Evolutionary conservation across 164 flowering plant species (phyloP), one percentile per base, ranked within the genome.

Genomic region (Warburgia ugandensis): DNA sequence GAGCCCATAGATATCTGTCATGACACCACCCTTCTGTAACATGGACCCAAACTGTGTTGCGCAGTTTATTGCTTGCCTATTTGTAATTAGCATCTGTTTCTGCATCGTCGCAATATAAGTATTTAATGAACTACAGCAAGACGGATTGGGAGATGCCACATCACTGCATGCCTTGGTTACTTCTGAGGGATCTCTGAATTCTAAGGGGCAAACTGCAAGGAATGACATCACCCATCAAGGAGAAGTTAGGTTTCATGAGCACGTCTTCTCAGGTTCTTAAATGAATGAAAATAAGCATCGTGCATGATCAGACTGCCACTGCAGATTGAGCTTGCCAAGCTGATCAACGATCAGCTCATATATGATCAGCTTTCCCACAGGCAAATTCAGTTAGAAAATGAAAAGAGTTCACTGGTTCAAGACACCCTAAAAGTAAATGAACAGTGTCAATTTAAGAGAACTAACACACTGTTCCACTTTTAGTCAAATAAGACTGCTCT

Each of bases 31-130:
- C 61, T 78, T 80, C 54, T 78, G 70, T 45, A 92, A 68, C 77
- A 82, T 75, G 13, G 91, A 80, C 1, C 94, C 99, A 63, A 92
- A 80, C 40, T 66, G 35, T 19, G 82, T 70, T n/a, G 99, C 83
- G 69, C 99, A 92, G 26, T 84, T 64, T 63, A 92, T 83, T 22
- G 99, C 99, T 71, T 92, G 99, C 40, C 68, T 79, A 55, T 88
- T 92, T 62, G 99, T 92, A 55, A 92, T 84, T 70, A 92, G 53
- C 91, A 82, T 83, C 58, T 87, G 92, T 66, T 72, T 88, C 30
- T 92, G 96, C 63, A 92, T 68, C 43, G 78, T 82, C 7, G 73
- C 77, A 55, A 92, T 84, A 66, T 88, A 92, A 42, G 76, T 52
- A 73, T 76, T 88, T 45, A 92, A 70, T 32, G 94, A 82, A 73